Conservation (phyloP, 805 yeast genomes). For the Metschnikowia dekortorum region DNA sequence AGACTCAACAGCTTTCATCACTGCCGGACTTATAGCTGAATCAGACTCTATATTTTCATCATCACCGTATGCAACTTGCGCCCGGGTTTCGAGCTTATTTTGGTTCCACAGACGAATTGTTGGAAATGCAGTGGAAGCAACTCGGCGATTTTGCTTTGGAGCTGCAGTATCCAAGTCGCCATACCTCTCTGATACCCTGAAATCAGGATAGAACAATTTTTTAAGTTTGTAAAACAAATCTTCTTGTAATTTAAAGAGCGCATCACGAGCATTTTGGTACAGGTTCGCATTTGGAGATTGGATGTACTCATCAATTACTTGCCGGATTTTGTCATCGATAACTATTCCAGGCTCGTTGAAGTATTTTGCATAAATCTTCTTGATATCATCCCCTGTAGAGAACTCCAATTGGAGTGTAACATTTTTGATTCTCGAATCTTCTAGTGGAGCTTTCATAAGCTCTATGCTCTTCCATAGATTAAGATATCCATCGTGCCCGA, state of each 20-base stretch:
- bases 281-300: slow-evolving; percentile 14
- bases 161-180: slow-evolving; percentile 11
- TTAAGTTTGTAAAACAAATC: slow-evolving; percentile 49
- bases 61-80: neutral
- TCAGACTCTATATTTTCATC: neutral
- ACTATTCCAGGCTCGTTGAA: slow-evolving; percentile 23
- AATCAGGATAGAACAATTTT: slow-evolving; percentile 50
- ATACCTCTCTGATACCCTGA: slow-evolving; percentile 47
- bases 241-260: slow-evolving; percentile 57
- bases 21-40: slow-evolving; percentile 37
- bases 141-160: slow-evolving; percentile 2
- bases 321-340: neutral
- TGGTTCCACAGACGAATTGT: neutral
- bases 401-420: slow-evolving; percentile 39
- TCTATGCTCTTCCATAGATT: slow-evolving; percentile 69
- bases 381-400: slow-evolving; percentile 50
- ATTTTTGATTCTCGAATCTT: slow-evolving; percentile 34
- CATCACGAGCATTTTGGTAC: slow-evolving; percentile 53
- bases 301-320: slow-evolving; percentile 7
- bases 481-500: slow-evolving; percentile 22
- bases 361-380: slow-evolving; percentile 43
- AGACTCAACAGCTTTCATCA: slow-evolving; percentile 59
- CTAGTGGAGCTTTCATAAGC: slow-evolving; percentile 67
- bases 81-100: neutral
- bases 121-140: slow-evolving; percentile 8